Evolutionary conservation across 1,284 basidiomycete species (phyloP), one percentile per base, ranked within the genome.

Genomic region (Apiotrichum gracile): DNA sequence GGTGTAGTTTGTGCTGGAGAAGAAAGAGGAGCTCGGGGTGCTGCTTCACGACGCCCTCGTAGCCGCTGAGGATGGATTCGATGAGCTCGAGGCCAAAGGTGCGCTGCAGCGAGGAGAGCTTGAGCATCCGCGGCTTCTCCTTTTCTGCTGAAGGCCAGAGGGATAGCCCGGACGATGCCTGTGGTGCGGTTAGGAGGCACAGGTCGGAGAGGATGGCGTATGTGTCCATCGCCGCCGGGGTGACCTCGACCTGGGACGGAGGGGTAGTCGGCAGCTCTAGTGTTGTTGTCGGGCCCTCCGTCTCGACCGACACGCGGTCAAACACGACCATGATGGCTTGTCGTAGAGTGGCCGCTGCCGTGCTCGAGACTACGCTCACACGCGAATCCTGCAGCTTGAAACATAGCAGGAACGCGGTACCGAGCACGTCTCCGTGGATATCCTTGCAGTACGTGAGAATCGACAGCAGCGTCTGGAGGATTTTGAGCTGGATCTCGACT

Each of bases 251-350:
- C 27, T 29, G 31, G 2, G 46, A 72, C 57, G 26, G 66, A 60
- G 3, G 49, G 17, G 42, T 39, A 13, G 44, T 44, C 3, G 42
- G 17, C 3, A 69, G 52, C 3, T 48, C 54, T 10, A 67, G 56
- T 0, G 63, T 40, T 2, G 45, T 42, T 17, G 22, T 43, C 7
- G 43, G 21, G 21, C 41, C 45, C 27, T 39, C 54, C 13, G 37
- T 24, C 21, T 51, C 27, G 10, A 55, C 42, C 5, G 61, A 64
- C 67, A 97, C 87, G 67, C 96, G 93, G 76, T 98, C 94, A 47
- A 97, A 90, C 14, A 97, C 86, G 61, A 96, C 89, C 92, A 98
- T 97, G 51, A 98, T 90, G 1, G 96, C 81, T 72, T 97, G 94
- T 2, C 94, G 86, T 8, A 98, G 81, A 0, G 93, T 97, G 0